Base-by-base conservation (phyloP, 352 stramenopile genomes). In the Globisporangium takayamanum region DNA sequence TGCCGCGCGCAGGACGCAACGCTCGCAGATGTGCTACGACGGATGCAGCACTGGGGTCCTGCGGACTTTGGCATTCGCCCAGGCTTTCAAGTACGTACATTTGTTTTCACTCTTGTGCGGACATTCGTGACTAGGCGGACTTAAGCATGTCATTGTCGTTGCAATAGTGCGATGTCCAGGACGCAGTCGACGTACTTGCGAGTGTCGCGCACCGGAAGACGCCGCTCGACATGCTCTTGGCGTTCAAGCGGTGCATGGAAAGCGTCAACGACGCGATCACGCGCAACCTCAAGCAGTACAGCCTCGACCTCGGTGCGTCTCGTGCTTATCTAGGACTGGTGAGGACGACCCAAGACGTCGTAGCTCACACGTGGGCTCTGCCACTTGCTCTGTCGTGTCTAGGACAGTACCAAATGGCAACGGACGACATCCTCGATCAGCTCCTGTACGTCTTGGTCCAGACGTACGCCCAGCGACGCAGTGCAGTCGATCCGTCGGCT, bases 361-460 rank as follows among this genome's bases (percentile, higher is more conserved):
- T 33, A 33, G 10, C 11, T 6, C 10, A 44, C 20, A 26, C 11
- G 18, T 20, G 20, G 22, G 25, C 16, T 20, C 20, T 50, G 25
- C 25, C 5, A 33, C 28, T 33, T 5, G 37, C 37, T 33, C 37
- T 50, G 22, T 6, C 37, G 41, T 22, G 39, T 36, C 6, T 41
- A 86, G 77, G 72, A 60, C 56, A 50, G 2, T 80, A 78, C 46
- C 70, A 88, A 42, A 63, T 93, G 58, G 89, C 78, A 8, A 91
- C 80, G 2, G 84, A 93, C 55, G 84, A 93, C 49, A 81, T 93
- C n/a, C 61, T 93, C 28, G 83, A 93, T 51, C 78, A 89, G 37
- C 59, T 93, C 16, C 60, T 93, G 0, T 89, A 76, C 57, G 72
- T 93, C 3, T 36, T 93, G 30, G 59, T 90, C 0, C 79, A 87